Evolutionary conservation across 2,329 filamentous ascomycete genomes (phyloP).

Genomic region (Trichoderma lentiforme): DNA sequence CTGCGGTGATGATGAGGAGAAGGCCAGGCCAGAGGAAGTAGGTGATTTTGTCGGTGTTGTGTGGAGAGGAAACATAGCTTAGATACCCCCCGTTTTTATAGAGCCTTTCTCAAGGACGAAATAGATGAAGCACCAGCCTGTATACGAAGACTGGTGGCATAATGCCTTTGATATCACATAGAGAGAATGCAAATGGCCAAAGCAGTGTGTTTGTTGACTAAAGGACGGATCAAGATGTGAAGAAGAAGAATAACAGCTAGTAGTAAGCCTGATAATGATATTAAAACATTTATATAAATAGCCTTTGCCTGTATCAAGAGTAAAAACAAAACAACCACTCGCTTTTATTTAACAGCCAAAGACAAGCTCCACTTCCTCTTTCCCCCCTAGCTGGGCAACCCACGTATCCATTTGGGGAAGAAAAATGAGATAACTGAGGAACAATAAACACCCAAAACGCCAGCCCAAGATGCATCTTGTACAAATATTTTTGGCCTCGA

Average conservation of each 20-base stretch:
- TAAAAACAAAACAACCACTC: neutral
- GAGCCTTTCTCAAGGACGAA: neutral
- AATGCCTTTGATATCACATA: neutral
- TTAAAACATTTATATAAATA: neutral
- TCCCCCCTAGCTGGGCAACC: neutral
- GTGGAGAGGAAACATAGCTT: neutral
- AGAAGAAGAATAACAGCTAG: neutral
- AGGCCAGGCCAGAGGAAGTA: slow-evolving; percentile 6
- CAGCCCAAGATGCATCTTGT: slow-evolving; percentile 24
- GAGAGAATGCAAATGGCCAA: neutral
- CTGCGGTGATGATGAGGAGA: slow-evolving; percentile 36
- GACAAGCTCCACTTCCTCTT: neutral
- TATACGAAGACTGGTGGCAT: neutral
- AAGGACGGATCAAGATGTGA: neutral
- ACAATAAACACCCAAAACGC: slow-evolving; percentile 22
- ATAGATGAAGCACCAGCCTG: neutral
- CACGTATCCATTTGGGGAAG: neutral
- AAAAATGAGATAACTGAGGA: neutral
- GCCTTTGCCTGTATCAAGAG: neutral
- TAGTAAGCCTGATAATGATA: neutral
- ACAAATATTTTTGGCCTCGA: neutral
- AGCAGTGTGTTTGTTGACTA: neutral
- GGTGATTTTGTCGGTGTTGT: neutral
- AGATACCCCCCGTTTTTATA: slow-evolving; percentile 8
- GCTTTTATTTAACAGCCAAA: slow-evolving; percentile 5